Evolutionary conservation across 2,329 filamentous ascomycete genomes (phyloP).

Genomic region (Ophiostoma piceae): DNA sequence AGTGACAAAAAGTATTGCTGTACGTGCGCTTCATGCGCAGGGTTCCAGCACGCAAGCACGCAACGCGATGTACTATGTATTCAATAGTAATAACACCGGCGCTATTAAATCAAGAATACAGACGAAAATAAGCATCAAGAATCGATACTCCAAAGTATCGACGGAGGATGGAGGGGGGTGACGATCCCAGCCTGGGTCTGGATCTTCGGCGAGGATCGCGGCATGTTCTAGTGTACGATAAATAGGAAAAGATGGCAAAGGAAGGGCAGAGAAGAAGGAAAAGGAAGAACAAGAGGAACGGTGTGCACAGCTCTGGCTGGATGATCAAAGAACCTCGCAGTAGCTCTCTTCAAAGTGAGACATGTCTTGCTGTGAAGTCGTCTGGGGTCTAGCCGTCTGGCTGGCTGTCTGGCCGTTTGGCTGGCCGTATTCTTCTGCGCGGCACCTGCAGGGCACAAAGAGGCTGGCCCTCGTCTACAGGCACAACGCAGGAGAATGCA

Average conservation of each 20-base stretch:
- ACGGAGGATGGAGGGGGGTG: not conserved
- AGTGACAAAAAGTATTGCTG: not conserved
- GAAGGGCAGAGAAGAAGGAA: constrained; percentile 1
- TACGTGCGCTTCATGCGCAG: not conserved
- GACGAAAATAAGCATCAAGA: not conserved
- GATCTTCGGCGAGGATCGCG: not conserved
- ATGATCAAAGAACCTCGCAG: constrained; percentile 5
- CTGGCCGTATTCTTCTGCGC: not conserved
- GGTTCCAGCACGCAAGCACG: not conserved
- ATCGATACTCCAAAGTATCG: not conserved
- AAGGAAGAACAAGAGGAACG: not conserved
- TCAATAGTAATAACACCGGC: not conserved
- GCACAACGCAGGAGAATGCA: constrained; percentile 5
- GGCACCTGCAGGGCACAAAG: not conserved
- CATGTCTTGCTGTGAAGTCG: not conserved
- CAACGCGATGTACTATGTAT: not conserved
- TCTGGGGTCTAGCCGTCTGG: not conserved
- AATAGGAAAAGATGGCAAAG: not conserved
- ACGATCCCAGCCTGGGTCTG: constrained; percentile 1
- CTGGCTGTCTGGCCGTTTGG: not conserved
- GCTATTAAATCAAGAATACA: not conserved
- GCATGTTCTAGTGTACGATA: not conserved
- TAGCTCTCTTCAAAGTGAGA: constrained; percentile 7
- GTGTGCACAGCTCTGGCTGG: not conserved
- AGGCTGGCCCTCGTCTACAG: not conserved